phyloP scores from a whole-genome alignment of 2,329 filamentous ascomycete genomes.

The Paecilomyces formosus region DNA sequence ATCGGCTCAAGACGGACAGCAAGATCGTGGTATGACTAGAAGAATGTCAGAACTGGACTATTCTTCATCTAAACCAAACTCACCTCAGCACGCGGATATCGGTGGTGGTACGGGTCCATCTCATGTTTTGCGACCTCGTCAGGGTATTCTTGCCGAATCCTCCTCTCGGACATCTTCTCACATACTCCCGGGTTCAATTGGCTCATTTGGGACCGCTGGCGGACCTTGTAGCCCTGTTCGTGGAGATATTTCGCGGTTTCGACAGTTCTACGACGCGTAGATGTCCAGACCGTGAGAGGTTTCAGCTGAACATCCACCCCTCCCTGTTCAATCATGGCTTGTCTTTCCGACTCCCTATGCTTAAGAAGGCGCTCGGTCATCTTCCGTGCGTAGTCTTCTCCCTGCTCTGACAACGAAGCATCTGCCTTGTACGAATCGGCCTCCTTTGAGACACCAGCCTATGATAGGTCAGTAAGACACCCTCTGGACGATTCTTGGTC shows the following conservation, averaged over 20 bases:
- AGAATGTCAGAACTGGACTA: not conserved
- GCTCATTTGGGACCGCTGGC: constrained; percentile 91
- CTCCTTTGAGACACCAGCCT: constrained; percentile 74
- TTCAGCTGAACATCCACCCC: constrained; percentile 63
- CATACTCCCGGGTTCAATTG: constrained; percentile 95
- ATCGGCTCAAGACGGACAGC: constrained; percentile 97
- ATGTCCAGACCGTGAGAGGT: constrained; percentile 88
- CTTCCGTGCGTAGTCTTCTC: constrained; percentile 70
- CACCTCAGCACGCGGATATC: constrained; percentile 90
- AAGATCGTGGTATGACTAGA: constrained; percentile 90
- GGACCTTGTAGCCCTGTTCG: constrained; percentile 72
- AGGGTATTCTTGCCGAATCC: constrained; percentile 74
- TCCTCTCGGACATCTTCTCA: constrained; percentile 80
- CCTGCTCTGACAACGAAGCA: constrained; percentile 72
- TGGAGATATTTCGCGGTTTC: constrained; percentile 82
- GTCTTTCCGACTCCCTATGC: constrained; percentile 75
- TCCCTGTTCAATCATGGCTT: constrained; percentile 59
- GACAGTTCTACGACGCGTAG: constrained; percentile 79
- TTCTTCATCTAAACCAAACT: constrained; percentile 10
- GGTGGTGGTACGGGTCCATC: constrained; percentile 90
- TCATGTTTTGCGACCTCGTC: constrained; percentile 92
- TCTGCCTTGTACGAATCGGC: constrained; percentile 91
- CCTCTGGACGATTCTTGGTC: not conserved
- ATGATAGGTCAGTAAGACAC: constrained; percentile 11
- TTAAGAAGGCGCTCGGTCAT: constrained; percentile 78